Conservation (phyloP, 1,284 basidiomycete genomes). For the Salmacisia buchloeana region DNA sequence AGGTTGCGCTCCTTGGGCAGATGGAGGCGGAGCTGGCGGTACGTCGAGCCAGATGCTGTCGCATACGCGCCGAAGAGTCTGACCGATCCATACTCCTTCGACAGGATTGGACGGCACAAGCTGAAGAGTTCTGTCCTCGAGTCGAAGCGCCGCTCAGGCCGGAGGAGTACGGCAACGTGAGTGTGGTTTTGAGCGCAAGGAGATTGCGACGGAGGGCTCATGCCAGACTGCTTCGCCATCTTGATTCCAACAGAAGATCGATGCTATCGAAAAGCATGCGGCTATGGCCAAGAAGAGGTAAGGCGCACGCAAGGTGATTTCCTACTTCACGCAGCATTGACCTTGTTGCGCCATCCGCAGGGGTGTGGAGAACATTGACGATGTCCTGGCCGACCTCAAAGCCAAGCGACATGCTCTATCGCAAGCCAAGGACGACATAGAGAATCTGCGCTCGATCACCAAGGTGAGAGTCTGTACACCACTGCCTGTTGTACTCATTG, state of each 20-base stretch:
- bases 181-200: too few species aligned
- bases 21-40: constrained; percentile 63
- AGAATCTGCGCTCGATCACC: background rate
- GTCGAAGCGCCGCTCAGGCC: constrained; percentile 60
- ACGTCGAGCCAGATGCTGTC: too few species aligned
- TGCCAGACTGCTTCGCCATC: too few species aligned
- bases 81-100: constrained; percentile 14
- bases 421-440: background rate
- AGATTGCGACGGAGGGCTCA: too few species aligned
- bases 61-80: too few species aligned
- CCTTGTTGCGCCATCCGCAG: too few species aligned
- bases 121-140: constrained; percentile 60
- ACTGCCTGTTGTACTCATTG: background rate
- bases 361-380: constrained; percentile 1
- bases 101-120: constrained; percentile 65
- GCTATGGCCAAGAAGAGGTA: background rate
- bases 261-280: background rate
- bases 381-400: background rate
- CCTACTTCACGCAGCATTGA: too few species aligned
- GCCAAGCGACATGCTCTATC: background rate
- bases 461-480: constrained; percentile 3
- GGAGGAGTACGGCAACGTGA: constrained; percentile 60
- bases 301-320: too few species aligned
- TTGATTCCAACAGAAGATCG: background rate
- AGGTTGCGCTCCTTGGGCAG: constrained; percentile 15